These are phyloP conservation scores for Noccaea bulbosa DNA, from an alignment of 345 rosid genomes.

Conservation along the genomic window DNA sequence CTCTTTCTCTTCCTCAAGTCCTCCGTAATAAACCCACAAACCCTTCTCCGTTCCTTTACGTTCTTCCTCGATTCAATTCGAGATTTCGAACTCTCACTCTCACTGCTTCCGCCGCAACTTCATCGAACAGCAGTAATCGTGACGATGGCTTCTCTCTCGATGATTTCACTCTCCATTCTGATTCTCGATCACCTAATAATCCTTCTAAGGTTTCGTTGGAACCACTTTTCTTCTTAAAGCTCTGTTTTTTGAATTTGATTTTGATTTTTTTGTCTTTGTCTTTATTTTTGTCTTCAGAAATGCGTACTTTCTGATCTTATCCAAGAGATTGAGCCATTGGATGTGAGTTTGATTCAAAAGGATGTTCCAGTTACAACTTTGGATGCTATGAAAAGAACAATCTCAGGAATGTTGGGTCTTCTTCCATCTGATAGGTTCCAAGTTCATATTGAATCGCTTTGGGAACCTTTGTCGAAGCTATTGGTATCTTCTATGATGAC, in stretches of 20 bases:
- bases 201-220: constrained; percentile 51
- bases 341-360: constrained; percentile 85
- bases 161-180: constrained; percentile 49
- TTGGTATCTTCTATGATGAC: constrained; percentile 96
- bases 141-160: constrained; percentile 52
- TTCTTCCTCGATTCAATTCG: constrained; percentile 42
- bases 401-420: constrained; percentile 94
- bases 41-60: constrained; percentile 36
- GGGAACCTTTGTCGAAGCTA: constrained; percentile 93
- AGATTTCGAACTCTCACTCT: constrained; percentile 41
- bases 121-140: constrained; percentile 42
- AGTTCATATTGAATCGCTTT: constrained; percentile 81
- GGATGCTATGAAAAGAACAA: constrained; percentile 98
- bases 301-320: constrained; percentile 63
- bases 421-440: constrained; percentile 96
- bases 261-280: neutral
- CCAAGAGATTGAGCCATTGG: constrained; percentile 91
- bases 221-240: neutral
- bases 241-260: constrained; percentile 11
- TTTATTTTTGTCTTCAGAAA: constrained; percentile 52
- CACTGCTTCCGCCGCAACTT: constrained; percentile 49
- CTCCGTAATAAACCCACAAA: constrained; percentile 34
- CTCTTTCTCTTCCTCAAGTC: constrained; percentile 46
- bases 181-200: constrained; percentile 40
- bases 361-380: constrained; percentile 82